Evolutionary conservation across 2,329 filamentous ascomycete genomes (phyloP).

Genomic region (Malbranchea cinnamomea): DNA sequence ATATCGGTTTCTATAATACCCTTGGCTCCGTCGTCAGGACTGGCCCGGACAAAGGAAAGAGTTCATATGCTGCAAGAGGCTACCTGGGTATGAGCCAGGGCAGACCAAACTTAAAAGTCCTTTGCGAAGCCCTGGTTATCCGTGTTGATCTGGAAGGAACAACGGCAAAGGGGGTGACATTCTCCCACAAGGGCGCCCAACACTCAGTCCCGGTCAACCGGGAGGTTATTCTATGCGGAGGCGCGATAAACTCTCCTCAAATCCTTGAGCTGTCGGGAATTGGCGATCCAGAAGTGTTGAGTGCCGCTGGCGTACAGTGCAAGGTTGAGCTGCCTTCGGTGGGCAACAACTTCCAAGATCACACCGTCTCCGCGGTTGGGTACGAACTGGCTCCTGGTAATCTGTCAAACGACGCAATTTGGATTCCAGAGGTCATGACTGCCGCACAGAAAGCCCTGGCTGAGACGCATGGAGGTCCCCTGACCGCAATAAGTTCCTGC

Average conservation of each 20-base stretch:
- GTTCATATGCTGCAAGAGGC: not conserved
- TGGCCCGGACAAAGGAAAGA: constrained; percentile 12
- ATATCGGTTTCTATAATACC: too few species aligned
- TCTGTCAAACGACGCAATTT: constrained; percentile 14
- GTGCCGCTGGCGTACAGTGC: constrained; percentile 27
- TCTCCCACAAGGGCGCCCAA: constrained; percentile 33
- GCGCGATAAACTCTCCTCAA: constrained; percentile 42
- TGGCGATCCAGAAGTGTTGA: constrained; percentile 32
- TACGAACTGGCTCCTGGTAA: constrained; percentile 12
- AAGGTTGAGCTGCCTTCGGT: constrained; percentile 32
- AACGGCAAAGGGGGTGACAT: constrained; percentile 22
- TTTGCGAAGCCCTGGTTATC: constrained; percentile 18
- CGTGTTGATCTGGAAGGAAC: constrained; percentile 30
- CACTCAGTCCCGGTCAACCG: constrained; percentile 22
- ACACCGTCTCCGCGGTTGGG: constrained; percentile 19
- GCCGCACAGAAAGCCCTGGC: constrained; percentile 17
- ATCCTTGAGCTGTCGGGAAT: constrained; percentile 48
- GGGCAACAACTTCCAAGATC: constrained; percentile 38
- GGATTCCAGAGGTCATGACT: constrained; percentile 19
- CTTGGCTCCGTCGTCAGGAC: constrained; percentile 11
- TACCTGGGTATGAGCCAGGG: not conserved
- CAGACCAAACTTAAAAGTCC: constrained; percentile 10
- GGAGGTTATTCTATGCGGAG: constrained; percentile 46
- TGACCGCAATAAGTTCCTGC: constrained; percentile 18
- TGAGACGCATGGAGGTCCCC: constrained; percentile 18